phyloP scores from a whole-genome alignment of 129 eudicot species.

The Kitagawia praeruptora region DNA sequence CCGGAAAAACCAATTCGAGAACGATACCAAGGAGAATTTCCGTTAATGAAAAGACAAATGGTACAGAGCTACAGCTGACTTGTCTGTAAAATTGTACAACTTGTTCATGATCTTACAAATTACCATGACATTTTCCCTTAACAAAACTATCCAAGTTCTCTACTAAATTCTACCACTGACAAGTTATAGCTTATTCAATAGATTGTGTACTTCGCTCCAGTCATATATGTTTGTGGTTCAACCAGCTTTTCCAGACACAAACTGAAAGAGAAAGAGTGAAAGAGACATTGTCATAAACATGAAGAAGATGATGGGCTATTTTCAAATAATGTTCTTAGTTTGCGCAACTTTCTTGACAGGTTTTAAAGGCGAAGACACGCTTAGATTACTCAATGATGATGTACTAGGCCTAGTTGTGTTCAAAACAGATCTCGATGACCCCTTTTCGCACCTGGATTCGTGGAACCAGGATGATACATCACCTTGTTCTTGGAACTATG shows the following conservation, averaged over 20 bases:
- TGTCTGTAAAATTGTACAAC: neutral
- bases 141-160: neutral
- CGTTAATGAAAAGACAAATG: neutral
- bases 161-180: neutral
- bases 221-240: neutral
- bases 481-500: slow-evolving; percentile 72
- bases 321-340: slow-evolving; percentile 24
- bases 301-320: slow-evolving; percentile 17
- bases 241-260: neutral
- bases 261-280: neutral
- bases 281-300: neutral
- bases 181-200: neutral
- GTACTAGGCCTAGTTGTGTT: slow-evolving; percentile 84
- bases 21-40: too few relatives aligned
- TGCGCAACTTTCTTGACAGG: slow-evolving; percentile 15
- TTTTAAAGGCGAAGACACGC: slow-evolving; percentile 22
- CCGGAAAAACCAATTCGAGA: too few relatives aligned
- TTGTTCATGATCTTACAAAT: neutral
- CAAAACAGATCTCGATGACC: slow-evolving; percentile 59
- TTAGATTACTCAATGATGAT: slow-evolving; percentile 52
- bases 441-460: slow-evolving; percentile 39
- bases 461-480: slow-evolving; percentile 87
- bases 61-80: neutral
- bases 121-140: neutral
- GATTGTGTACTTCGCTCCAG: neutral